Conservation (phyloP, 2,329 filamentous ascomycete species). For the Amauroascus niger region DNA sequence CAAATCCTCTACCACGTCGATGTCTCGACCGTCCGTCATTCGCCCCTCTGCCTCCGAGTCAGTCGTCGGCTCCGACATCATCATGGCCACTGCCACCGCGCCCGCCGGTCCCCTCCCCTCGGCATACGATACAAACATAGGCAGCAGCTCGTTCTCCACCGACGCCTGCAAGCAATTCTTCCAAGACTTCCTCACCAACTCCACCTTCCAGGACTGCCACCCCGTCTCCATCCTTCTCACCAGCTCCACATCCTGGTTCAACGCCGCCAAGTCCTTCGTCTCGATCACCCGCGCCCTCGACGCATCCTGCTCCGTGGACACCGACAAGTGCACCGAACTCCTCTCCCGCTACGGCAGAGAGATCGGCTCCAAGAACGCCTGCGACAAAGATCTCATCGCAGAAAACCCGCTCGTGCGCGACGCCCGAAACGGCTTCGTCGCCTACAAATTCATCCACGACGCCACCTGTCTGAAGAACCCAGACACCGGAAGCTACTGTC, state of each 20-base stretch:
- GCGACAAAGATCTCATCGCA: conserved; percentile 58
- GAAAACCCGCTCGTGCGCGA: conserved; percentile 62
- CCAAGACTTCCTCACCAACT: conserved; percentile 53
- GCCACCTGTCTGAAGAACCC: conserved; percentile 69
- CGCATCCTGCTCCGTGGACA: conserved; percentile 61
- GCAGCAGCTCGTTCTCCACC: conserved; percentile 49
- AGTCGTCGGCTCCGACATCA: conserved; percentile 3
- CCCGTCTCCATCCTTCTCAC: conserved; percentile 76
- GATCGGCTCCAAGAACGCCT: conserved; percentile 54
- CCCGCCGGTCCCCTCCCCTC: conserved; percentile 42
- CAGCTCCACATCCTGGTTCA: conserved; percentile 78
- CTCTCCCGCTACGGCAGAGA: conserved; percentile 57
- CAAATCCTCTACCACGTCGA: background rate
- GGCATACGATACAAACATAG: conserved; percentile 57
- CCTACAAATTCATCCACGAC: conserved; percentile 69
- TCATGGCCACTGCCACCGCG: conserved; percentile 15
- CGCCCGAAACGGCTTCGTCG: conserved; percentile 63
- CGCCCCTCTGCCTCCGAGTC: background rate
- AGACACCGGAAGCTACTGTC: conserved; percentile 59
- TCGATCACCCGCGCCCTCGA: conserved; percentile 70
- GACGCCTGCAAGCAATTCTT: conserved; percentile 49
- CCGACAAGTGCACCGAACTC: conserved; percentile 54
- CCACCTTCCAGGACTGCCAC: conserved; percentile 63
- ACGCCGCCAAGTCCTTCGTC: conserved; percentile 60
- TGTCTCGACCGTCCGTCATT: background rate